These are phyloP conservation scores for Brassica cretica DNA, from an alignment of 345 rosid species.

Conservation along the genomic window DNA sequence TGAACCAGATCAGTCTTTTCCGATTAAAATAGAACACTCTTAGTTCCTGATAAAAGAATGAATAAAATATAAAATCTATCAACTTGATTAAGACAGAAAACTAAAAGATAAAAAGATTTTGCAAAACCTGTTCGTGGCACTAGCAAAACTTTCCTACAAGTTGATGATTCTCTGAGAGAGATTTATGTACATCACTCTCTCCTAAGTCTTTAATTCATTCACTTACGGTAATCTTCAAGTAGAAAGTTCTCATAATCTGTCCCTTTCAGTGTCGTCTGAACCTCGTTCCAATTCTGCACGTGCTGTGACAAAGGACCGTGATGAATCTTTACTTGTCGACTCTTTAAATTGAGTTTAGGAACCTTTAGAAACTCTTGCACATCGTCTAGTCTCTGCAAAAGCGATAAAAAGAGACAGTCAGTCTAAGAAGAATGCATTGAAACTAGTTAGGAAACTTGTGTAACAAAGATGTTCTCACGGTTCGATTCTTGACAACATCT, in stretches of 20 bases:
- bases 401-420: not conserved
- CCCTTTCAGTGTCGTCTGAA: slow-evolving; percentile 62
- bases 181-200: slow-evolving; percentile 40
- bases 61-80: slow-evolving; percentile 28
- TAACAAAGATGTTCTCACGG: slow-evolving; percentile 51
- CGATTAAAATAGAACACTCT: slow-evolving; percentile 31
- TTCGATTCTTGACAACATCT: slow-evolving; percentile 78
- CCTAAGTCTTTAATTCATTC: slow-evolving; percentile 29
- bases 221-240: slow-evolving; percentile 55
- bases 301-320: slow-evolving; percentile 68
- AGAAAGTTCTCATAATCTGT: slow-evolving; percentile 62
- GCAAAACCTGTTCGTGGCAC: slow-evolving; percentile 35
- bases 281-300: slow-evolving; percentile 78
- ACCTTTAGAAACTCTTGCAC: slow-evolving; percentile 86
- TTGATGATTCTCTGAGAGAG: slow-evolving; percentile 28
- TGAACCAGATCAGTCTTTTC: slow-evolving; percentile 23
- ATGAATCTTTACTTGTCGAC: slow-evolving; percentile 96
- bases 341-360: slow-evolving; percentile 61
- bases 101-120: slow-evolving; percentile 13
- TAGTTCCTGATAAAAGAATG: slow-evolving; percentile 33
- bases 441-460: slow-evolving; percentile 9
- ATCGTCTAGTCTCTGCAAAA: slow-evolving; percentile 65
- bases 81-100: slow-evolving; percentile 17
- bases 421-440: slow-evolving; percentile 15
- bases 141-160: slow-evolving; percentile 41